phyloP scores from a whole-genome alignment of 768 basidiomycete genomes.

The Suillus decipiens region DNA sequence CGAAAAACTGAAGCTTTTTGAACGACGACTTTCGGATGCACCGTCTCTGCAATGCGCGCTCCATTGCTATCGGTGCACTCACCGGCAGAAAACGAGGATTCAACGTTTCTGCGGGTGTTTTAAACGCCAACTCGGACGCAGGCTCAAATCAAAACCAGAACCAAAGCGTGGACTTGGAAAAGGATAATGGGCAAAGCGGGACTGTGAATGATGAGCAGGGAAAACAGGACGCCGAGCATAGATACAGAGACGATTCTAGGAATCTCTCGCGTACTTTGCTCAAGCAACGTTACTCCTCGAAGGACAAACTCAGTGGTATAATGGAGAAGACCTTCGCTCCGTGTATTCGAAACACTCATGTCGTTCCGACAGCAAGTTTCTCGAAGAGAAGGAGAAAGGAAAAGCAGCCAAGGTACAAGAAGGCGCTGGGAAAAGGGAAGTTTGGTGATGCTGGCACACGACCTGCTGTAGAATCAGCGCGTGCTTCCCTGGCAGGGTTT shows the following conservation, averaged over 20 bases:
- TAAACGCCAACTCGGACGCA: not conserved
- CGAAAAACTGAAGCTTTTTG: not conserved
- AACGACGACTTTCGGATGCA: not conserved
- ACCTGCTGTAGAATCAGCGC: slow-evolving; percentile 1
- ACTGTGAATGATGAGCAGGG: not conserved
- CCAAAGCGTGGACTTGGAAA: not conserved
- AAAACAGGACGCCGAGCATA: not conserved
- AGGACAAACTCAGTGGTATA: not conserved
- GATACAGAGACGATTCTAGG: not conserved
- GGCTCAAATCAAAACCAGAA: not conserved
- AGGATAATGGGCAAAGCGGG: not conserved
- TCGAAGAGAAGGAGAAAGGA: slow-evolving; percentile 1
- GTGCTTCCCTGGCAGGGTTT: not conserved
- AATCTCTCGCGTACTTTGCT: not conserved
- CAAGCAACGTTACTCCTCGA: not conserved
- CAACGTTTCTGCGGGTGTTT: not conserved
- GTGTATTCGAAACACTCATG: not conserved
- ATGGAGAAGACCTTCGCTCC: not conserved
- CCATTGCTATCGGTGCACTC: not conserved
- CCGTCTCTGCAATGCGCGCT: not conserved
- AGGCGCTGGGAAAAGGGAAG: not conserved
- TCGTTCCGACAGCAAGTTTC: not conserved
- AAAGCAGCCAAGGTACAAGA: not conserved
- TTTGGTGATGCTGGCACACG: not conserved
- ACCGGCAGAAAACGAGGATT: not conserved